phyloP scores from a whole-genome alignment of 164 flowering plant genomes.

The Chimonanthus praecox region DNA sequence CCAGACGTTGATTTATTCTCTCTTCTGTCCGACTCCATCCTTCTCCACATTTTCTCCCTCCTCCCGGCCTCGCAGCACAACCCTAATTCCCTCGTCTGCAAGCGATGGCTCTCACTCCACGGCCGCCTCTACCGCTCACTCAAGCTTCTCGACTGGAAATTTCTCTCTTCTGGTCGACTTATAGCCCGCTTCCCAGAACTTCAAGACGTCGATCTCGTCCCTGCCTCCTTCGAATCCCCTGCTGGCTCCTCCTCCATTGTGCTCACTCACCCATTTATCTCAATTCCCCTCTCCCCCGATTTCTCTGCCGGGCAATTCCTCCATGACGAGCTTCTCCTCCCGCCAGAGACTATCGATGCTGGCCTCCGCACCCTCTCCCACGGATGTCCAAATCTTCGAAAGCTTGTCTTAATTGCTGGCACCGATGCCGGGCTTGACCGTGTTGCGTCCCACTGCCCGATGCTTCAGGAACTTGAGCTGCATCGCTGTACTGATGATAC shows the following conservation, averaged over 20 bases:
- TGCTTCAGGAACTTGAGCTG: slow-evolving; percentile 77
- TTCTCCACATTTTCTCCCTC: slow-evolving; percentile 47
- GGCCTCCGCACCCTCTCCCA: slow-evolving; percentile 53
- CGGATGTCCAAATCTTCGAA: slow-evolving; percentile 72
- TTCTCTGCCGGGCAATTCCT: slow-evolving; percentile 19
- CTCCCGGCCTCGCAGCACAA: slow-evolving; percentile 42
- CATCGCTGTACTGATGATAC: slow-evolving; percentile 61
- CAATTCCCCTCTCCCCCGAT: slow-evolving; percentile 35
- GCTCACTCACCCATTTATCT: slow-evolving; percentile 28
- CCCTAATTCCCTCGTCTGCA: slow-evolving; percentile 60
- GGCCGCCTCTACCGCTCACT: slow-evolving; percentile 60
- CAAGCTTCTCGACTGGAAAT: slow-evolving; percentile 63
- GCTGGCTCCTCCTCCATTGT: slow-evolving; percentile 25
- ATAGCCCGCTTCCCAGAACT: slow-evolving; percentile 65
- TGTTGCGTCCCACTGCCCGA: slow-evolving; percentile 68
- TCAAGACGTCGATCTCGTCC: slow-evolving; percentile 32
- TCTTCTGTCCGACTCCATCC: slow-evolving; percentile 52
- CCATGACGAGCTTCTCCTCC: slow-evolving; percentile 25
- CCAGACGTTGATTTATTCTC: slow-evolving; percentile 33
- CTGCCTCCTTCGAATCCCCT: slow-evolving; percentile 26
- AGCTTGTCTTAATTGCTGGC: slow-evolving; percentile 48
- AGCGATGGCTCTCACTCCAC: slow-evolving; percentile 63
- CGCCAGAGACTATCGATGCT: slow-evolving; percentile 36
- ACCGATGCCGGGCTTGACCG: slow-evolving; percentile 57
- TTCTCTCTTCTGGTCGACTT: slow-evolving; percentile 59